Base-by-base conservation (phyloP, 2,329 filamentous ascomycete species). In the Claviceps sp. region DNA sequence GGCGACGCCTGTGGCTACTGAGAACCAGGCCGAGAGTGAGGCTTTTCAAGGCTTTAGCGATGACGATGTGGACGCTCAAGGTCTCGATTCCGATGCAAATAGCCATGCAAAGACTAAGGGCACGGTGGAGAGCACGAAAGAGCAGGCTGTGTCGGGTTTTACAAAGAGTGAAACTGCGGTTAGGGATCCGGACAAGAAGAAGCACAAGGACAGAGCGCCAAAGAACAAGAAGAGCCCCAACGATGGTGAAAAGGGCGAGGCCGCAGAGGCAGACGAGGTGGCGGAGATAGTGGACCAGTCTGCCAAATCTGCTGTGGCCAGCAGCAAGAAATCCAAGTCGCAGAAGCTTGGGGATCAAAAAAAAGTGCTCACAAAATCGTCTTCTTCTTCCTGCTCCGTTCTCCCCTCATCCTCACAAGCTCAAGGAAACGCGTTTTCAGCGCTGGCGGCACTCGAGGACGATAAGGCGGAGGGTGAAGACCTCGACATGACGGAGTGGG, bases 401-500 rank as follows among this genome's bases (percentile, higher is more conserved):
- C 60, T 72, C 60, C 57, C 74, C 17, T 53, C 67, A 50, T 65
- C 73, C 60, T 57, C 74, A 52, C 66, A 69, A 36, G 50, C 46
- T 23, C n/a, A 17, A 16, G 44, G 43, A 62, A 69, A 77, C 57
- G 65, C 73, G 23, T 86, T 86, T 57, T 64, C 73, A 47, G 75
- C 75, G 45, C 66, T 86, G 53, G 56, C 57, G 14, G 72, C 76
- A 29, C 71, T 76, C 46, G 67, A 76, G 26, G 74, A 77, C 17
- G 73, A 72, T n/a, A 67, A 66, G 5, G 74, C 78, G 45, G 78
- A 77, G 49, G 72, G 82, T 13, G 75, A 80, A 50, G 82, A 80
- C 36, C 72, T 80, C 14, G 65, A 93, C 62, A 76, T 94, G 50
- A 86, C 86, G 14, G 83, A 79, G 29, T 98, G 93, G 93, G 75